Percentiles rank a stretch among this genome's conserved stretches.
Conservation (phyloP, 106 monocot genomes). For the Dendrobium catenatum region DNA sequence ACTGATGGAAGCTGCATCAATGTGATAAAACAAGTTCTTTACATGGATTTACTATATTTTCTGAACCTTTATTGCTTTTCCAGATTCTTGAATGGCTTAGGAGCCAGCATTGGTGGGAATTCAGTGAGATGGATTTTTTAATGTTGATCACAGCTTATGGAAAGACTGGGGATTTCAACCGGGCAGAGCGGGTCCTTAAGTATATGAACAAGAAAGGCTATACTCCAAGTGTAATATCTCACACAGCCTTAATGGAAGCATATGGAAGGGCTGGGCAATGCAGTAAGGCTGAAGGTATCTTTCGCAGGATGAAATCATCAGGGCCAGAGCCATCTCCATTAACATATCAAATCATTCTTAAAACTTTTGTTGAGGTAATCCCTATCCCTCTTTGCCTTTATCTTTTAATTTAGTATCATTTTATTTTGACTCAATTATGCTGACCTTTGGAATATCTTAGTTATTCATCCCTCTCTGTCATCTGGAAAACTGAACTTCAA, state of each 20-base stretch:
- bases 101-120: slow-evolving; percentile 92
- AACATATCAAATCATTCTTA: slow-evolving; percentile 91
- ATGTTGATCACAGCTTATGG: slow-evolving; percentile 92
- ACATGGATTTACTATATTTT: neutral
- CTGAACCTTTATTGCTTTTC: slow-evolving; percentile 8
- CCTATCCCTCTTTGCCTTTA: neutral
- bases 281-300: slow-evolving; percentile 73
- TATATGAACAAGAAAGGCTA: slow-evolving; percentile 87
- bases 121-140: slow-evolving; percentile 84
- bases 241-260: slow-evolving; percentile 92
- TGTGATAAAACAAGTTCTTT: neutral
- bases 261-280: slow-evolving; percentile 77
- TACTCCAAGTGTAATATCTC: slow-evolving; percentile 77
- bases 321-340: slow-evolving; percentile 90
- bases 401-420: neutral
- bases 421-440: neutral
- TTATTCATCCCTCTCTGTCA: neutral
- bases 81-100: slow-evolving; percentile 98
- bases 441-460: neutral
- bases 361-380: slow-evolving; percentile 78
- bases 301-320: slow-evolving; percentile 72
- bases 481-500: neutral
- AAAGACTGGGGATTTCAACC: slow-evolving; percentile 68
- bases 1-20: neutral
- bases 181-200: slow-evolving; percentile 68